A percentile compares a stretch with the other conserved stretches of the same genome.
Conservation (phyloP, 768 basidiomycete genomes). For the Psilocybe subaeruginosa region DNA sequence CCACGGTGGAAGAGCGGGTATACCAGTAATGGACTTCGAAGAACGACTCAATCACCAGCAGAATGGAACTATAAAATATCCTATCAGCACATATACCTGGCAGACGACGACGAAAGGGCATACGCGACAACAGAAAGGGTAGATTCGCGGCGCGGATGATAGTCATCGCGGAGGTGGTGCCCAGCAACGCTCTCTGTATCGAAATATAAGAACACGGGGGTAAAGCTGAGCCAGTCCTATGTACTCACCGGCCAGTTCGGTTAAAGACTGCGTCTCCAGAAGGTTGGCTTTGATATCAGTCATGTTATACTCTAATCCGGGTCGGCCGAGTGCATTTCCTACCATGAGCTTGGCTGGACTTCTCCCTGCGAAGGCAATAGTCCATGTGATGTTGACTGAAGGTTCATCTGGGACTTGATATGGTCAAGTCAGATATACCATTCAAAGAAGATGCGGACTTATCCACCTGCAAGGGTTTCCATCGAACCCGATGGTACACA, state of each 20-base stretch:
- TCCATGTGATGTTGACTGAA: slow-evolving; percentile 34
- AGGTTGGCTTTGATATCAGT: slow-evolving; percentile 22
- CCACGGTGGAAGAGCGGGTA: slow-evolving; percentile 32
- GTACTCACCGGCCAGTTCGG: slow-evolving; percentile 27
- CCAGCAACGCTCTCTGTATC: slow-evolving; percentile 27
- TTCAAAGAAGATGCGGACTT: not conserved
- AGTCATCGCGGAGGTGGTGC: slow-evolving; percentile 26
- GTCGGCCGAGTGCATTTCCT: not conserved
- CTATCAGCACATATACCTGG: slow-evolving; percentile 4
- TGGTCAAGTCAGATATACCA: not conserved
- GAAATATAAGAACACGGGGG: not conserved
- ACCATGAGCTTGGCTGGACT: slow-evolving; percentile 23
- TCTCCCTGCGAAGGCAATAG: slow-evolving; percentile 30
- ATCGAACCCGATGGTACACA: not conserved
- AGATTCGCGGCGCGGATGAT: slow-evolving; percentile 29
- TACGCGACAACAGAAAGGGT: not conserved
- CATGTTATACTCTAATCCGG: slow-evolving; percentile 9
- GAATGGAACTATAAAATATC: slow-evolving; percentile 11
- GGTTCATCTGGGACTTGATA: slow-evolving; percentile 1
- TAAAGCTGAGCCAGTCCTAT: not conserved
- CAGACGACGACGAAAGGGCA: not conserved
- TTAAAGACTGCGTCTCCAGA: slow-evolving; percentile 17
- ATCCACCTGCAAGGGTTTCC: not conserved
- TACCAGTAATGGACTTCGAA: slow-evolving; percentile 37
- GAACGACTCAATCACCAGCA: slow-evolving; percentile 11